Evolutionary conservation across 2,329 filamentous ascomycete genomes (phyloP).

Genomic region (Paraconiothyrium sp.): DNA sequence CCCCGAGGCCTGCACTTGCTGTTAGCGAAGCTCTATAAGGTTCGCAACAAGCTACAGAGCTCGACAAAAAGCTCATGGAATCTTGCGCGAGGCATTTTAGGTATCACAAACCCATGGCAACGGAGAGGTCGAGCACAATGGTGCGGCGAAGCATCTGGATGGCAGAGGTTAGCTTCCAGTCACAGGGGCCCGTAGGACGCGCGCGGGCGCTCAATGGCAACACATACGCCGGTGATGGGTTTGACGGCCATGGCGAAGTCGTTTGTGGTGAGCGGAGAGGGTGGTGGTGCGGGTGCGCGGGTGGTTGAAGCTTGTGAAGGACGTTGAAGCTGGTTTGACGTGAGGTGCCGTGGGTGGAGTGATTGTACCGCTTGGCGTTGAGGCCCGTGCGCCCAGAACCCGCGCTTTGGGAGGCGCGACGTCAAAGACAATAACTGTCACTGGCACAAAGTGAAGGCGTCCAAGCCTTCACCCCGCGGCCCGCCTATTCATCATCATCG

Average conservation of each 20-base stretch:
- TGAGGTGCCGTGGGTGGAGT: slow-evolving; percentile 40
- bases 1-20: slow-evolving; percentile 64
- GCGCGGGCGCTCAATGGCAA: slow-evolving; percentile 41
- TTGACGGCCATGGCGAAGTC: slow-evolving; percentile 55
- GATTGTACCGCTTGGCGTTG: slow-evolving; percentile 17
- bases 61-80: slow-evolving; percentile 10
- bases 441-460: slow-evolving; percentile 7
- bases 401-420: slow-evolving; percentile 31
- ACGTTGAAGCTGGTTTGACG: slow-evolving; percentile 37
- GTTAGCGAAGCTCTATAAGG: slow-evolving; percentile 35
- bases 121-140: slow-evolving; percentile 72
- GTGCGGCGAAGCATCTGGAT: slow-evolving; percentile 71
- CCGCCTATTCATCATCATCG: not conserved
- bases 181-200: slow-evolving; percentile 14
- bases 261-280: slow-evolving; percentile 38
- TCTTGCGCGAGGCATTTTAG: not conserved
- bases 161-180: slow-evolving; percentile 37
- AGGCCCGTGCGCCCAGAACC: slow-evolving; percentile 19
- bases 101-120: slow-evolving; percentile 67
- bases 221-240: slow-evolving; percentile 62
- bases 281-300: slow-evolving; percentile 36
- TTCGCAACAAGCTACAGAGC: slow-evolving; percentile 17
- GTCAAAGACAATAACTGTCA: slow-evolving; percentile 26
- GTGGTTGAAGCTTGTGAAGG: slow-evolving; percentile 39
- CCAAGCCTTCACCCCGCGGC: not conserved